phyloP scores from a whole-genome alignment of 805 yeast species.

The Candida cerambycidarum region DNA sequence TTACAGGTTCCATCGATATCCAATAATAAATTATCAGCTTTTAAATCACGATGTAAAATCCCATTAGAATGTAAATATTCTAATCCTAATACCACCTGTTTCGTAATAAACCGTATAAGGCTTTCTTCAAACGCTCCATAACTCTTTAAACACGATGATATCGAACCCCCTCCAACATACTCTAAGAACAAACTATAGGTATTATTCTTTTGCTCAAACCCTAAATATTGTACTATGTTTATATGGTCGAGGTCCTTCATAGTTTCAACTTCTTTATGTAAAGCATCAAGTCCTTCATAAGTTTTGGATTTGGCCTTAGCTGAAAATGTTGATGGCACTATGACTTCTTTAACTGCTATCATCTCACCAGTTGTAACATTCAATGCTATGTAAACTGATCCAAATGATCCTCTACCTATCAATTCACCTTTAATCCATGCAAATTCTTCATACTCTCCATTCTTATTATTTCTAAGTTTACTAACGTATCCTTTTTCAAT shows the following conservation, averaged over 20 bases:
- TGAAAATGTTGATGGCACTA: conserved; percentile 45
- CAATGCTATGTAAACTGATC: conserved; percentile 86
- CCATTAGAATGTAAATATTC: conserved; percentile 86
- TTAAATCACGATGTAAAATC: conserved; percentile 88
- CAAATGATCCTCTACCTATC: conserved; percentile 96
- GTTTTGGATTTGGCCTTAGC: conserved; percentile 34
- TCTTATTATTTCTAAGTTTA: conserved; percentile 57
- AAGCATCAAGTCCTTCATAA: conserved; percentile 71
- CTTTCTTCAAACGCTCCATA: conserved; percentile 85
- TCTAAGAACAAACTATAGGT: conserved; percentile 87
- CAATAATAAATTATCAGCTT: conserved; percentile 86
- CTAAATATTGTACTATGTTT: conserved; percentile 93
- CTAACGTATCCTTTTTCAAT: conserved; percentile 63
- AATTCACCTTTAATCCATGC: conserved; percentile 98
- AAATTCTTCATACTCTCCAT: conserved; percentile 76
- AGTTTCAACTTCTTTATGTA: conserved; percentile 88
- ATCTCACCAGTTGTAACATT: conserved; percentile 97
- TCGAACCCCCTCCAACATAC: conserved; percentile 97
- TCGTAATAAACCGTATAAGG: conserved; percentile 67
- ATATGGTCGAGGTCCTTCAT: conserved; percentile 91
- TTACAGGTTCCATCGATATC: conserved; percentile 94
- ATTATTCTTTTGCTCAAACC: conserved; percentile 75
- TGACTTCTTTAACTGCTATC: conserved; percentile 97
- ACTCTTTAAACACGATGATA: conserved; percentile 77
- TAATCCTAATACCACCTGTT: conserved; percentile 80